These are phyloP conservation scores for Inga laurina DNA, from an alignment of 306 rosid species.

Conservation along the genomic window DNA sequence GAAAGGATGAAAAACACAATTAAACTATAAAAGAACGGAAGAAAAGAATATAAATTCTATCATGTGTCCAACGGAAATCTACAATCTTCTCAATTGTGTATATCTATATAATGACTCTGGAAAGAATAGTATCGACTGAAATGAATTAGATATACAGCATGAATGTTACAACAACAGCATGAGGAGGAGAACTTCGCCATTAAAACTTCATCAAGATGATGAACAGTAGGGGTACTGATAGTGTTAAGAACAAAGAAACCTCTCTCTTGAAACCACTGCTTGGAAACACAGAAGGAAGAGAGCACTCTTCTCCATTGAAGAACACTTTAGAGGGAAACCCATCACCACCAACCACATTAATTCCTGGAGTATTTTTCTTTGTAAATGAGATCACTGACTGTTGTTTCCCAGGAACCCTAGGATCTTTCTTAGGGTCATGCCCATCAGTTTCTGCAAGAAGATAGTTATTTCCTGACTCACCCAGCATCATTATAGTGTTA, in stretches of 20 bases:
- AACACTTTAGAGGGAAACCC: slow-evolving; percentile 89
- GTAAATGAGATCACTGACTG: slow-evolving; percentile 93
- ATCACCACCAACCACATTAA: slow-evolving; percentile 64
- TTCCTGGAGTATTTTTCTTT: slow-evolving; percentile 72
- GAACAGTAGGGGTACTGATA: slow-evolving; percentile 30
- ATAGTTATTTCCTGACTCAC: slow-evolving; percentile 68
- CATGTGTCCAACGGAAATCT: slow-evolving; percentile 23
- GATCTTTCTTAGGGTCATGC: slow-evolving; percentile 65
- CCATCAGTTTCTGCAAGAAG: slow-evolving; percentile 88
- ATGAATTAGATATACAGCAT: slow-evolving; percentile 27
- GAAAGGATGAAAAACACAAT: neutral
- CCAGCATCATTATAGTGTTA: slow-evolving; percentile 83
- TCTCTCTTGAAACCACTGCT: slow-evolving; percentile 42
- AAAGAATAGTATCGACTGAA: slow-evolving; percentile 39
- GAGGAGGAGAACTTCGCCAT: slow-evolving; percentile 5
- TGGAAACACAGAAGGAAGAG: slow-evolving; percentile 70
- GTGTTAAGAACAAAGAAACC: slow-evolving; percentile 40
- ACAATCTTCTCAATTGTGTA: slow-evolving; percentile 34
- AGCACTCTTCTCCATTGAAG: slow-evolving; percentile 96
- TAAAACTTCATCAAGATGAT: slow-evolving; percentile 48
- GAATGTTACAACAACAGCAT: slow-evolving; percentile 1
- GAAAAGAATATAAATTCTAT: slow-evolving; percentile 28
- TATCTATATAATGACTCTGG: slow-evolving; percentile 15
- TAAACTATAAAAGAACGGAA: neutral
- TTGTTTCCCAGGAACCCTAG: slow-evolving; percentile 93